phyloP scores from a whole-genome alignment of 495 filamentous ascomycete genomes.

The Penicillium lividum region DNA sequence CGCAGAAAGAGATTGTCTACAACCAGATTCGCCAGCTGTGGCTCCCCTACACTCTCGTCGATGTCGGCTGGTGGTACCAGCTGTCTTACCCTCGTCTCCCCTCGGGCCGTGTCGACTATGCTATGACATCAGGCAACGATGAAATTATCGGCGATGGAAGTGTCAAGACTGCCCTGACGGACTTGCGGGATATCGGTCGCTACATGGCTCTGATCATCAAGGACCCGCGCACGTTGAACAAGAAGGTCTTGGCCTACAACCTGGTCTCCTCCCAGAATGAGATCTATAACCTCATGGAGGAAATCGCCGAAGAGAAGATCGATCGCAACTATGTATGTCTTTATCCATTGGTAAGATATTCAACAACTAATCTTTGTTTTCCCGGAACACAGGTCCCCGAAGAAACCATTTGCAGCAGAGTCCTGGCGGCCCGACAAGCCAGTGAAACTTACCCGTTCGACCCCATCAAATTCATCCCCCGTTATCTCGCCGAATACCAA shows the following conservation, averaged over 20 bases:
- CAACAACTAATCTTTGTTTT: slow-evolving; percentile 16
- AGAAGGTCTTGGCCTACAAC: slow-evolving; percentile 56
- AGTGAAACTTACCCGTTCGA: slow-evolving; percentile 53
- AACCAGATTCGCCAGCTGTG: slow-evolving; percentile 53
- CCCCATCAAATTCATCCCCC: slow-evolving; percentile 45
- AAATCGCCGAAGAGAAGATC: slow-evolving; percentile 55
- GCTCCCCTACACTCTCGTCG: slow-evolving; percentile 62
- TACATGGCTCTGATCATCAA: slow-evolving; percentile 57
- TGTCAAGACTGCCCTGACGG: slow-evolving; percentile 48
- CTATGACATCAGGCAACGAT: slow-evolving; percentile 44
- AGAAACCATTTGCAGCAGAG: slow-evolving; percentile 45
- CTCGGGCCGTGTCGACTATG: slow-evolving; percentile 57
- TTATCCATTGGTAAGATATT: background rate
- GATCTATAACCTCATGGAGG: slow-evolving; percentile 51
- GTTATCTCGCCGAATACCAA: slow-evolving; percentile 50
- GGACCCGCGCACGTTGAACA: slow-evolving; percentile 59
- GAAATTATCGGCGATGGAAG: slow-evolving; percentile 54
- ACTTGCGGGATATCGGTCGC: slow-evolving; percentile 56
- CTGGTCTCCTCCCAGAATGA: slow-evolving; percentile 51
- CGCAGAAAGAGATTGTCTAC: slow-evolving; percentile 56
- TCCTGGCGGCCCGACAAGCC: slow-evolving; percentile 41
- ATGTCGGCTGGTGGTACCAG: slow-evolving; percentile 64
- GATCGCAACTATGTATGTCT: slow-evolving; percentile 52
- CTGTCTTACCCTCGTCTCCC: slow-evolving; percentile 50
- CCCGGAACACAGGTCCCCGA: slow-evolving; percentile 38